Evolutionary conservation across 2,329 filamentous ascomycete genomes (phyloP).

Genomic region (Sclerotinia trifoliorum): DNA sequence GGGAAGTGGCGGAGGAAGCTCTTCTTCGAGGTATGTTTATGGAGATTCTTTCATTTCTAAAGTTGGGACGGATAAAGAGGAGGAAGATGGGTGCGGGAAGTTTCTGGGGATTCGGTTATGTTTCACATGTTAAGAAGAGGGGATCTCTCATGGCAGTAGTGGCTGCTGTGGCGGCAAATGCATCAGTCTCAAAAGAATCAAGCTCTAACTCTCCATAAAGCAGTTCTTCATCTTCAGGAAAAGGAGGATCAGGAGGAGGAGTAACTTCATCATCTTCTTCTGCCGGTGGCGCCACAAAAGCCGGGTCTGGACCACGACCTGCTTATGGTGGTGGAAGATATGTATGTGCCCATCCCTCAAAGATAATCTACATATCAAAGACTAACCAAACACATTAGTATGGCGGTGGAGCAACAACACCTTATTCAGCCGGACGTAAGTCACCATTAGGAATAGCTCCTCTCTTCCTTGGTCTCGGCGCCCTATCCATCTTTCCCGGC

Average conservation of each 20-base stretch:
- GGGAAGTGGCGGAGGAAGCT: conserved; percentile 23
- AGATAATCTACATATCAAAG: neutral
- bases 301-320: conserved; percentile 58
- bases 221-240: conserved; percentile 27
- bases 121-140: neutral
- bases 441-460: conserved; percentile 53
- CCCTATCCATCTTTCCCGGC: conserved; percentile 49
- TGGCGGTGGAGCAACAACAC: conserved; percentile 59
- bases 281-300: conserved; percentile 52
- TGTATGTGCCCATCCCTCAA: conserved; percentile 16
- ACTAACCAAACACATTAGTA: conserved; percentile 44
- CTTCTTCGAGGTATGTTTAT: conserved; percentile 37
- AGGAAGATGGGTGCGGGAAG: neutral
- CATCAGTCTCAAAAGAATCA: neutral
- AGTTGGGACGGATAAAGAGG: neutral
- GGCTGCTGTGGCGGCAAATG: neutral
- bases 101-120: neutral
- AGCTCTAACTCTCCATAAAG: conserved; percentile 22
- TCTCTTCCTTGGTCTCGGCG: conserved; percentile 52
- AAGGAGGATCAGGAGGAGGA: conserved; percentile 30
- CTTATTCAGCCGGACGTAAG: conserved; percentile 57
- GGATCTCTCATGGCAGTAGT: neutral
- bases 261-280: conserved; percentile 34
- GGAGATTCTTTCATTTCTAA: conserved; percentile 24
- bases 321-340: conserved; percentile 60